phyloP scores from a whole-genome alignment of 495 filamentous ascomycete genomes.

The Neurospora sp. region DNA sequence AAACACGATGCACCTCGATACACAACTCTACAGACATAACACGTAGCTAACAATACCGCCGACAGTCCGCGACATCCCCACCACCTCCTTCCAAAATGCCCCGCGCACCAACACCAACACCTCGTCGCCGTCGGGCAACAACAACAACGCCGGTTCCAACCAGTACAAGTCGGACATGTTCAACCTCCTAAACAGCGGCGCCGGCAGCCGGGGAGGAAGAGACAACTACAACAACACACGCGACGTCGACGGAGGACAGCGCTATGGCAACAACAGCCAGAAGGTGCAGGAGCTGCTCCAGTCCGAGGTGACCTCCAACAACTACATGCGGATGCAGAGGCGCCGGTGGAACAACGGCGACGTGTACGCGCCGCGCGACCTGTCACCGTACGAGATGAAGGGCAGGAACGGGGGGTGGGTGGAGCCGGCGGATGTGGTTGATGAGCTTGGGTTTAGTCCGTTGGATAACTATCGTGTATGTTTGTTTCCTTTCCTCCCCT shows the following conservation, averaged over 20 bases:
- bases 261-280: neutral
- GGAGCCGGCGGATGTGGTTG: conserved; percentile 61
- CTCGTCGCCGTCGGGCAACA: neutral
- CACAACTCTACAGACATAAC: neutral
- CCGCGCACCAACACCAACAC: neutral
- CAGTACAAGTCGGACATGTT: conserved; percentile 1
- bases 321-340: conserved; percentile 32
- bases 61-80: conserved; percentile 7
- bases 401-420: conserved; percentile 25
- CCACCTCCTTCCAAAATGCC: conserved; percentile 10
- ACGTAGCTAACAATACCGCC: conserved; percentile 2
- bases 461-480: conserved; percentile 74
- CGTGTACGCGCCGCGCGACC: conserved; percentile 83
- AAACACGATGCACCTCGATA: neutral
- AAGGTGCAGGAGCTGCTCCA: conserved; percentile 7
- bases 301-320: conserved; percentile 8
- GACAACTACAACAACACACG: neutral
- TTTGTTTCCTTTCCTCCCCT: conserved; percentile 2
- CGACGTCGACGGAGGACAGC: neutral
- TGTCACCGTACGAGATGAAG: conserved; percentile 67
- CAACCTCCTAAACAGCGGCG: conserved; percentile 3
- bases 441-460: conserved; percentile 72
- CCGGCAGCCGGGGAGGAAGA: neutral
- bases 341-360: conserved; percentile 66
- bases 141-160: conserved; percentile 6